A percentile compares a stretch with the other conserved stretches of the same genome.
Conservation (phyloP, 1,139 yeast species). For the Kurtzmaniella quercitrusa region DNA sequence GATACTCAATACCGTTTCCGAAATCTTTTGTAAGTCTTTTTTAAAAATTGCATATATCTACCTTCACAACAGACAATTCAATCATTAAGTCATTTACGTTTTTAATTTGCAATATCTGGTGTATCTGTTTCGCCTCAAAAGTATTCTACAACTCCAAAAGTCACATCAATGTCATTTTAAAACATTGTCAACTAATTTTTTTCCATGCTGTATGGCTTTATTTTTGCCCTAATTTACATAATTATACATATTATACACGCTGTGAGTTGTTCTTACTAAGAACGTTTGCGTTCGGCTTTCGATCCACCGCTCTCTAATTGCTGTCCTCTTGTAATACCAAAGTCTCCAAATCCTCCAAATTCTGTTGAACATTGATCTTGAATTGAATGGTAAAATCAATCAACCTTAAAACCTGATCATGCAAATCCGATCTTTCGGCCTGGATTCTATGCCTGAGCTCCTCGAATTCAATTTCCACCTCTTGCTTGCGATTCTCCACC, state of each 20-base stretch:
- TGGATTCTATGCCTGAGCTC: conserved; percentile 46
- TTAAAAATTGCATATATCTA: too few relatives aligned
- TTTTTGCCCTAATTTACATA: conserved; percentile 1
- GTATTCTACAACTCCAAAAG: too few relatives aligned
- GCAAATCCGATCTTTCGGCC: conserved; percentile 46
- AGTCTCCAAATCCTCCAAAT: conserved; percentile 5
- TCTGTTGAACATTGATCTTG: conserved; percentile 60
- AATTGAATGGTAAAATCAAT: conserved; percentile 59
- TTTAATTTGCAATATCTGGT: too few relatives aligned
- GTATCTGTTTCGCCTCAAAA: too few relatives aligned
- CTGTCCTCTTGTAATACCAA: conserved; percentile 3
- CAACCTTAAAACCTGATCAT: conserved; percentile 51
- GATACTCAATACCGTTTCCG: too few relatives aligned
- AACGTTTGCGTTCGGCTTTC: neutral
- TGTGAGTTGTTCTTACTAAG: neutral
- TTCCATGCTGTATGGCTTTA: neutral
- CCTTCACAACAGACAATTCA: too few relatives aligned
- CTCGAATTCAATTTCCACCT: conserved; percentile 53
- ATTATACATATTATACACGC: neutral
- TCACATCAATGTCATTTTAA: neutral
- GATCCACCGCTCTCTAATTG: neutral
- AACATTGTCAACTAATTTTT: neutral
- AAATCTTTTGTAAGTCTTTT: too few relatives aligned
- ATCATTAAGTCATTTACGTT: too few relatives aligned
- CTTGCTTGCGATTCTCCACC: conserved; percentile 54